Base-by-base conservation (phyloP, 1,139 yeast species). In the Kurtzmaniella quercitrusa region DNA sequence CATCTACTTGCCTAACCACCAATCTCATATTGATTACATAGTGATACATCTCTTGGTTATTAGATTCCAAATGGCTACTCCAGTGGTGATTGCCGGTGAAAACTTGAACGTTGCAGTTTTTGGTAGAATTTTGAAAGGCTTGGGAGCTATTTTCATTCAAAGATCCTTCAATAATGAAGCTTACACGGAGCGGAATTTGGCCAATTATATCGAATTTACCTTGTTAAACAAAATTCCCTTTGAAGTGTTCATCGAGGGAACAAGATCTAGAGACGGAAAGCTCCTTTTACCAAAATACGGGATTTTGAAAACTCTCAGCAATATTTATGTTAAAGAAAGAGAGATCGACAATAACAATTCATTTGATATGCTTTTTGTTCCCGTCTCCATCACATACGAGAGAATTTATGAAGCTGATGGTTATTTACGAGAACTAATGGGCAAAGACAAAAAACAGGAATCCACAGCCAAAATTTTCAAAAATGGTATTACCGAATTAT, bases 241-340 rank as follows among this genome's bases (percentile, higher is more conserved):
- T 49, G 86, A 82, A 56, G 82, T 83, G 44, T 81, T 82, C 51
- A 77, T 81, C 45, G 87, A 81, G 56, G 87, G 87, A 16, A 79
- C 85, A 1, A 70, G 87, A 45, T 81, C 86, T 2, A 70, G 87
- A 50, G 82, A 81, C 45, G 87, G 87, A 14, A 81, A 81, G 55
- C 63, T 81, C 42, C 66, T 82, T 34, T 70, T 82, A 23, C 87
- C 87, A 9, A 82, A 81, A 54, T 81, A 78, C 53, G 87, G 87
- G 14, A 76, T 81, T 46, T 68, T 81, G 51, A 81, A 81, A 59
- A 73, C 70, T 14, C 58, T 75, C 45, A 65, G 75, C 37, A 63
- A 73, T 40, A 64, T 71, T 34, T 82, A 75, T 47, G 59, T 75
- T 11, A 64, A 75, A 38, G 70, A 76, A 44, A 59, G 70, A 17